Evolutionary conservation across 441 rosid species (phyloP).

Genomic region (Populus hybrid): DNA sequence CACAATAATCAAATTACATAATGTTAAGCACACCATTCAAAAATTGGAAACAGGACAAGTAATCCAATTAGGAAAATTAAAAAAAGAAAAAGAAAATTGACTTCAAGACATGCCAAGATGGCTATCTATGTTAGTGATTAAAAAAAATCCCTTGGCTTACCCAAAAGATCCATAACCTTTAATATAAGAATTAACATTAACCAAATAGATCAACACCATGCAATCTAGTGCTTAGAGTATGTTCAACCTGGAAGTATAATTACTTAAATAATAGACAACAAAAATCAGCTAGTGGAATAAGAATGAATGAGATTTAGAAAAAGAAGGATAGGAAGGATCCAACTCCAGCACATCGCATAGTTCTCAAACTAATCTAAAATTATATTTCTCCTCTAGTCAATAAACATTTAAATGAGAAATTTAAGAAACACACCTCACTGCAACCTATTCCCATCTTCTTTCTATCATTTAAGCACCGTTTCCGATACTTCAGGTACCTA

Average conservation of each 20-base stretch:
- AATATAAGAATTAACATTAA: neutral
- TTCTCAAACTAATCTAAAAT: neutral
- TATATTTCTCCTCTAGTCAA: neutral
- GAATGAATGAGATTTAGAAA: neutral
- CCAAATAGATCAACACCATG: neutral
- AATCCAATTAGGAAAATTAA: neutral
- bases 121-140: neutral
- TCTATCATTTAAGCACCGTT: constrained; percentile 88
- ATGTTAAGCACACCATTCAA: neutral
- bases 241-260: neutral
- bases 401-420: neutral
- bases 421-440: constrained; percentile 75
- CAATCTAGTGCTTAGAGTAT: neutral
- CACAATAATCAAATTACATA: neutral
- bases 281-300: neutral
- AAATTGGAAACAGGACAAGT: neutral
- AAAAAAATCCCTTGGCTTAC: neutral
- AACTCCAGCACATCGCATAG: neutral
- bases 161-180: neutral
- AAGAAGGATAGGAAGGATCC: neutral
- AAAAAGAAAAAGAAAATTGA: no score
- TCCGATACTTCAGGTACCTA: constrained; percentile 87
- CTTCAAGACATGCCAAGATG: neutral
- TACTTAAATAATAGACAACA: neutral
- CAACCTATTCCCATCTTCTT: constrained; percentile 85